These are phyloP conservation scores for Starmera dryadoides DNA, from an alignment of 805 yeast genomes.

Conservation along the genomic window DNA sequence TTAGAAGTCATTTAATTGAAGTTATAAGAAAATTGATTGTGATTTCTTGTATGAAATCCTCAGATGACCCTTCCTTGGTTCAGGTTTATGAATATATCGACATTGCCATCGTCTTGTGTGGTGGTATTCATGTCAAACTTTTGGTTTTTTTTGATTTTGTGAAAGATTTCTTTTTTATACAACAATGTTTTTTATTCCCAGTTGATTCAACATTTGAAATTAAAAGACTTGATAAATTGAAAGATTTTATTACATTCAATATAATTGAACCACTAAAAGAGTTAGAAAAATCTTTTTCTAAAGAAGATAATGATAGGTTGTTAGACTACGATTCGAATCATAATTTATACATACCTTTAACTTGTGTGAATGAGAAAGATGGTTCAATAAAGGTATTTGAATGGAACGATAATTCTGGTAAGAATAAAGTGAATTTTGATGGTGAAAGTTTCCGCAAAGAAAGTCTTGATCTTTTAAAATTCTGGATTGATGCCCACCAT, in stretches of 20 bases:
- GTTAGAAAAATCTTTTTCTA: no score
- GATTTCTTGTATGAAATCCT: background rate
- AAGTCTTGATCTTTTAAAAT: constrained; percentile 2
- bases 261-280: no score
- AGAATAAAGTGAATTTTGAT: no score
- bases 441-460: background rate
- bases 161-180: constrained; percentile 18
- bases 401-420: background rate
- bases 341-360: no score
- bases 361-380: no score
- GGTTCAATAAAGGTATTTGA: no score
- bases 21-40: background rate
- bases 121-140: constrained; percentile 33
- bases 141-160: constrained; percentile 34
- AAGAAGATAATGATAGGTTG: no score
- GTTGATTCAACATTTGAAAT: no score
- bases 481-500: constrained; percentile 7
- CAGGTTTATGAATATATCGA: constrained; percentile 28
- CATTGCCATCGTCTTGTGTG: constrained; percentile 35
- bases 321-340: no score
- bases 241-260: no score
- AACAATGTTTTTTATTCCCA: background rate
- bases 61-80: constrained; percentile 30
- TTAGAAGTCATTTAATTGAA: background rate
- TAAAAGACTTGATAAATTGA: no score